These are phyloP conservation scores for Plasmopara viticola DNA, from an alignment of 352 stramenopile species.

Conservation along the genomic window DNA sequence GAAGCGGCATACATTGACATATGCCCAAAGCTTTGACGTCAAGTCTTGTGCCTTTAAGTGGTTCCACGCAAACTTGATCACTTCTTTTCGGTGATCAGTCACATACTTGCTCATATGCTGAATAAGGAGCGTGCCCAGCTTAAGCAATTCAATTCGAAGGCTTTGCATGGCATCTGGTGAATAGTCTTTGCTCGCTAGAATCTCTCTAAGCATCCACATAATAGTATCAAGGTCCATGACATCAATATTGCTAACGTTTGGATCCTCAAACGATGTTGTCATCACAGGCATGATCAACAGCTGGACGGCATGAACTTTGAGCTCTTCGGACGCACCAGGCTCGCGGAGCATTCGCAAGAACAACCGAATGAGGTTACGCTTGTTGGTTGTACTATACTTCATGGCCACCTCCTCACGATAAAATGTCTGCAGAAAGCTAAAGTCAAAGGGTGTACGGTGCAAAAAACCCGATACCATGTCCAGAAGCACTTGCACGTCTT, in stretches of 20 bases:
- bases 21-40: conserved; percentile 95
- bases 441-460: conserved; percentile 91
- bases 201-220: conserved; percentile 85
- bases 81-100: conserved; percentile 91
- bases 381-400: conserved; percentile 57
- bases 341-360: conserved; percentile 87
- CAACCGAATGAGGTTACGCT: conserved; percentile 82
- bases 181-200: conserved; percentile 80
- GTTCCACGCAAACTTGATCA: conserved; percentile 99
- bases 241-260: conserved; percentile 63
- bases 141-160: conserved; percentile 89
- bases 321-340: conserved; percentile 58
- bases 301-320: conserved; percentile 92
- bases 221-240: conserved; percentile 84
- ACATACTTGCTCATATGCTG: conserved; percentile 92
- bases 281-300: conserved; percentile 93
- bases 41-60: conserved; percentile 93
- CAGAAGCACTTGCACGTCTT: conserved; percentile 94
- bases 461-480: conserved; percentile 94
- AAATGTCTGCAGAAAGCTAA: conserved; percentile 91
- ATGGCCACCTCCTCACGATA: conserved; percentile 79
- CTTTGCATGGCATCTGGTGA: conserved; percentile 63
- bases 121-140: conserved; percentile 94
- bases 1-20: conserved; percentile 96
- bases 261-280: conserved; percentile 79